These are phyloP conservation scores for Osmanthus fragrans DNA, from an alignment of 257 asterid genomes.

Conservation along the genomic window DNA sequence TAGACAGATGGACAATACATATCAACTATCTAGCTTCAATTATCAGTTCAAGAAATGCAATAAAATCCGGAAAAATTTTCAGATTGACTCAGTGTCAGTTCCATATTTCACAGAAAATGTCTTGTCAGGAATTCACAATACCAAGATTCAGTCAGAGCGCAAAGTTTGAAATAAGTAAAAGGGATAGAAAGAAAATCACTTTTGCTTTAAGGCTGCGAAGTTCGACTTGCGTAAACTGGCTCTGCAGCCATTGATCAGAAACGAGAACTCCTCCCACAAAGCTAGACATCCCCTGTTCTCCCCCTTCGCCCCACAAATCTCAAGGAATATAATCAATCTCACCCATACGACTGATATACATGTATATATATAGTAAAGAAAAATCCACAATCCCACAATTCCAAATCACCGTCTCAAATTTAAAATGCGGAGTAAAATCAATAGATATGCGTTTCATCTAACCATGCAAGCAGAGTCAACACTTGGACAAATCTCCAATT, in stretches of 20 bases:
- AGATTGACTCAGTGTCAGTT: no score
- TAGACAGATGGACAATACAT: constrained; percentile 19
- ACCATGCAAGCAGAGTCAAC: no score
- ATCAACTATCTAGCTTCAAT: constrained; percentile 20
- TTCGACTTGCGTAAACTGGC: constrained; percentile 93
- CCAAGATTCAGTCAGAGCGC: background rate
- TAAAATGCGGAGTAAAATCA: no score
- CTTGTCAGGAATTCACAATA: constrained; percentile 4
- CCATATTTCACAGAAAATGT: no score
- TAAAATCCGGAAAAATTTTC: no score
- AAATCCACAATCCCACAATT: no score
- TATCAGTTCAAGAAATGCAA: background rate
- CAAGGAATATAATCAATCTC: constrained; percentile 33
- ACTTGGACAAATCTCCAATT: no score
- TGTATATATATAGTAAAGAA: no score
- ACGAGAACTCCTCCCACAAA: constrained; percentile 85
- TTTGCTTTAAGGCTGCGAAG: constrained; percentile 82
- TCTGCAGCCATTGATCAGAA: constrained; percentile 96
- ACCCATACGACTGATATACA: background rate
- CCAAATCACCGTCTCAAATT: no score
- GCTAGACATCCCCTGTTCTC: constrained; percentile 58
- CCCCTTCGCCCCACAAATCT: constrained; percentile 47
- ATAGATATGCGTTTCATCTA: no score
- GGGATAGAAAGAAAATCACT: constrained; percentile 36
- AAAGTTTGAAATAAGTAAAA: background rate